A percentile compares a stretch with the other conserved stretches of the same genome.
These are phyloP conservation scores for Trichoderma pleuroti DNA, from an alignment of 2,329 filamentous ascomycete genomes.

Conservation along the genomic window DNA sequence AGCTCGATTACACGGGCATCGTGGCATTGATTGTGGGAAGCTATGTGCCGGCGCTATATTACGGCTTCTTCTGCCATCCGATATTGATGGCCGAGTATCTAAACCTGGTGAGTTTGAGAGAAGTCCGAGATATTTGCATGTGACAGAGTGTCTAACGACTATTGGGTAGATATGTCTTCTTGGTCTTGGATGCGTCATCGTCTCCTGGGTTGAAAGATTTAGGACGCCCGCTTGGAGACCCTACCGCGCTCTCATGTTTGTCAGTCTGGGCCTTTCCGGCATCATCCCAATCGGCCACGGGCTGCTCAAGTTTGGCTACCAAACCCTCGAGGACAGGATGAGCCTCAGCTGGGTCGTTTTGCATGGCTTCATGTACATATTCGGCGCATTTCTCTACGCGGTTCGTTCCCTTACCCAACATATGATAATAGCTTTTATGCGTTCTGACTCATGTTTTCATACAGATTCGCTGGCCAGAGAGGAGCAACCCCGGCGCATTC, in stretches of 20 bases:
- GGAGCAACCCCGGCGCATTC: conserved; percentile 70
- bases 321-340: conserved; percentile 66
- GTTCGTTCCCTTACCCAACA: conserved; percentile 43
- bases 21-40: conserved; percentile 87
- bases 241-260: conserved; percentile 85
- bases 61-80: conserved; percentile 73
- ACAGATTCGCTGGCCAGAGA: conserved; percentile 79
- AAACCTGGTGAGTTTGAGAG: conserved; percentile 56
- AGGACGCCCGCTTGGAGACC: conserved; percentile 79
- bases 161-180: conserved; percentile 66
- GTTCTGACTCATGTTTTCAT: neutral
- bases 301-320: conserved; percentile 61
- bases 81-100: conserved; percentile 68
- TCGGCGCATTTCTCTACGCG: conserved; percentile 83
- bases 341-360: conserved; percentile 76
- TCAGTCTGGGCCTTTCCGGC: conserved; percentile 79
- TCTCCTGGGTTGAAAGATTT: conserved; percentile 79
- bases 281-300: conserved; percentile 81
- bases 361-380: conserved; percentile 79
- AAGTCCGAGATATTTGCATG: neutral
- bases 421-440: neutral
- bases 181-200: conserved; percentile 69
- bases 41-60: conserved; percentile 84
- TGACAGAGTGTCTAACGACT: conserved; percentile 14
- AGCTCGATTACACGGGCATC: conserved; percentile 92